A percentile compares a stretch with the other conserved stretches of the same genome.
Evolutionary conservation across 352 stramenopile genomes (phyloP).

Genomic region (Detonula confervacea): DNA sequence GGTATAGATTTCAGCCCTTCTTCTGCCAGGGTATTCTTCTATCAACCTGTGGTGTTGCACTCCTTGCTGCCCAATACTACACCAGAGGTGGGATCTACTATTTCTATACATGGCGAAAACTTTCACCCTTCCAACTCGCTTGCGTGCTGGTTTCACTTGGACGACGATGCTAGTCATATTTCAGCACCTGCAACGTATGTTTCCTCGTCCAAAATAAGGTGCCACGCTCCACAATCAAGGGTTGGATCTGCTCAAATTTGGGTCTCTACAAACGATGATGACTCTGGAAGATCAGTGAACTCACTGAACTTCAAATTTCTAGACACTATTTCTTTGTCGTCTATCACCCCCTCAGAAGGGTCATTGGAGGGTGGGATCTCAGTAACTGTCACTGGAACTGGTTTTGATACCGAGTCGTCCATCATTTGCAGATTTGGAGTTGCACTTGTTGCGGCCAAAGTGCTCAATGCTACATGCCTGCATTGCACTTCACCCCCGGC

Average conservation of each 20-base stretch:
- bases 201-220: constrained; percentile 28
- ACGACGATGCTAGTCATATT: constrained; percentile 4
- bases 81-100: constrained; percentile 22
- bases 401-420: not conserved
- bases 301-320: constrained; percentile 35
- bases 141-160: constrained; percentile 24
- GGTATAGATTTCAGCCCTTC: constrained; percentile 33
- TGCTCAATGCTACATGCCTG: constrained; percentile 17
- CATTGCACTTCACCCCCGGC: constrained; percentile 27
- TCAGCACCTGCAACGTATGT: constrained; percentile 21
- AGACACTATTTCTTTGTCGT: constrained; percentile 16
- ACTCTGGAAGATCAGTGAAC: constrained; percentile 23
- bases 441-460: constrained; percentile 13
- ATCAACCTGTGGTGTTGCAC: constrained; percentile 15
- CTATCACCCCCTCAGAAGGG: constrained; percentile 10
- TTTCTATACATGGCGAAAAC: constrained; percentile 30
- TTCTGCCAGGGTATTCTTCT: constrained; percentile 29
- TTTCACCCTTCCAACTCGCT: constrained; percentile 19
- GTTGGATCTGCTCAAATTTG: constrained; percentile 15
- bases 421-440: constrained; percentile 36
- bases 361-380: constrained; percentile 18
- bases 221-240: constrained; percentile 19
- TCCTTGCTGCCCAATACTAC: constrained; percentile 14
- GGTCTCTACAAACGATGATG: constrained; percentile 21
- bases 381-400: constrained; percentile 18